phyloP scores from a whole-genome alignment of 768 basidiomycete genomes.

The Lactifluus rugatus region DNA sequence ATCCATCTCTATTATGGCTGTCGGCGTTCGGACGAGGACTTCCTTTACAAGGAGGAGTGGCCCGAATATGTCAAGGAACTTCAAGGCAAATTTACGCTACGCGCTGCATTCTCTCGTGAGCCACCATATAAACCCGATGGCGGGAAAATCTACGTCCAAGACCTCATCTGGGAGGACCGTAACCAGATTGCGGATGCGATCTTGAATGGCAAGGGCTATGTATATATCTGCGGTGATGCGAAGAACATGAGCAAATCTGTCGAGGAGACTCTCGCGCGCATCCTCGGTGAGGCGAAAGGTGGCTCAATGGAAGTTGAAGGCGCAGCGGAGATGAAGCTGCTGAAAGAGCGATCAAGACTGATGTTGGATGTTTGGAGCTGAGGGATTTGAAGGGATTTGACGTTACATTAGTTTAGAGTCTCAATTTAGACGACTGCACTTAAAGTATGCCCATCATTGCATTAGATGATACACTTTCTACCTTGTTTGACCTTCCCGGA shows the following conservation, averaged over 20 bases:
- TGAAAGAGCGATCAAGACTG: constrained; percentile 89
- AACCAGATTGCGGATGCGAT: constrained; percentile 81
- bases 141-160: constrained; percentile 98
- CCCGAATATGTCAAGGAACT: constrained; percentile 76
- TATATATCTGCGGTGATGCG: constrained; percentile 96
- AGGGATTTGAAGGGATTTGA: constrained; percentile 4
- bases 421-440: neutral
- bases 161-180: constrained; percentile 82
- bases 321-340: constrained; percentile 79
- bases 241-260: constrained; percentile 95
- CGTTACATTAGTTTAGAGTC: neutral
- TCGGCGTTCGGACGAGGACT: constrained; percentile 81
- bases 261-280: constrained; percentile 75
- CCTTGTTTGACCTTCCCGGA: no score
- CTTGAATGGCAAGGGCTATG: constrained; percentile 90
- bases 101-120: constrained; percentile 85
- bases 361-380: constrained; percentile 88
- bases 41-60: constrained; percentile 95
- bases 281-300: constrained; percentile 90
- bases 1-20: constrained; percentile 97
- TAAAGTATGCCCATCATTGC: neutral
- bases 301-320: constrained; percentile 84
- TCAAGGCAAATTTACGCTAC: constrained; percentile 83
- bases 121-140: constrained; percentile 79
- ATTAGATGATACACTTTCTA: neutral